Base-by-base conservation (phyloP, 2,329 filamentous ascomycete genomes). In the Anisogramma anomala region DNA sequence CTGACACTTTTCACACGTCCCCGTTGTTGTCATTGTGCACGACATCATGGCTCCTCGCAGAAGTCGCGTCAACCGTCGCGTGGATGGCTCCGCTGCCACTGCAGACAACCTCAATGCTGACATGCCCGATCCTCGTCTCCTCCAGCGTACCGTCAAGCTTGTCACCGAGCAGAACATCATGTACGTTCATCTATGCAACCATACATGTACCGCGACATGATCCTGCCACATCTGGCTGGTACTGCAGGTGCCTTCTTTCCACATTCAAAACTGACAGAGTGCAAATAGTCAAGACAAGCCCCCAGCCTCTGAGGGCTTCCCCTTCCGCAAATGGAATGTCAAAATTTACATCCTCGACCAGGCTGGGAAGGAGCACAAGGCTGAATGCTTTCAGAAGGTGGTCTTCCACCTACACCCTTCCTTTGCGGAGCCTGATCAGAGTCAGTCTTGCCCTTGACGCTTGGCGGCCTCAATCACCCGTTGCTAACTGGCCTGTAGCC, bases 351-450 rank as follows among this genome's bases (percentile, higher is more conserved):
- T 96, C 39, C 62, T 95, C 41, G 87, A 94, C 50, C 83, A 93
- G 53, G 77, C 84, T 49, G 88, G 87, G 52, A 84, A 91, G 52
- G 80, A 93, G 62, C 72, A 86, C 38, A 74, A 83, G 6, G 87
- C 89, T 40, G 84, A 68, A 51, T 76, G 87, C 62, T 96, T 95
- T 67, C 84, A 86, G 58, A 94, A 94, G 67, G 89, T 84, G 31
- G 81, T 81, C 42, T 98, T 95, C 68, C 84, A 85, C 56, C 74
- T 98, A 22, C 91, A 98, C 63, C 89, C 91, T 25, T 91, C 86
- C 36, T 98, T 98, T 62, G 84, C 81, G 40, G 84, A 88, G 54
- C 82, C 84, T 13, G 75, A 74, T 39, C 89, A 96, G 66, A 81
- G 87, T 94, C 71, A 53, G 82, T 69, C 35, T 23, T 41, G 8